Evolutionary conservation across 169 alveolate species (phyloP).

Genomic region (Cryptosporidium viatorum): DNA sequence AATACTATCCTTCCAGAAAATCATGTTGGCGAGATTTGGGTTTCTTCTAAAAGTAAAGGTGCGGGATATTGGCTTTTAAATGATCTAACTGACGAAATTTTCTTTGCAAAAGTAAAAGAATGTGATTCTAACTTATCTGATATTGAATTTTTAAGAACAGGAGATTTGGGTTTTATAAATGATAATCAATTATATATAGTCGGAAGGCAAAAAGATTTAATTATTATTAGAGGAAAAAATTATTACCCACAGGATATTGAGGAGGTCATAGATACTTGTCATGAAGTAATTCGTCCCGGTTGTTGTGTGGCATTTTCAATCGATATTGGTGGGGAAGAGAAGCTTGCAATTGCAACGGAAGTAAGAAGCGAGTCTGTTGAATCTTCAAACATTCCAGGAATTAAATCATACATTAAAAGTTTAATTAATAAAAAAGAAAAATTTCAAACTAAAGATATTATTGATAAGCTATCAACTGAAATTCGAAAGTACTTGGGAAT

Average conservation of each 20-base stretch:
- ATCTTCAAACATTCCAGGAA: background rate
- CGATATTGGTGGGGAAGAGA: conserved; percentile 65
- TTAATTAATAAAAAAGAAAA: conserved; percentile 22
- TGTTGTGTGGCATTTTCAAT: conserved; percentile 78
- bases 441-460: background rate
- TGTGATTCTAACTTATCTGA: background rate
- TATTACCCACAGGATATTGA: conserved; percentile 81
- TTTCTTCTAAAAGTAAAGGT: conserved; percentile 76
- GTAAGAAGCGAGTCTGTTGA: conserved; percentile 44
- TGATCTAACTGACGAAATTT: conserved; percentile 75
- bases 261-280: conserved; percentile 69
- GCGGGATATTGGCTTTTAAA: conserved; percentile 72
- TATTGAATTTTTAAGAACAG: conserved; percentile 75
- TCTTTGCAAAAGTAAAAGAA: conserved; percentile 28
- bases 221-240: conserved; percentile 78
- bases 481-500: conserved; percentile 31
- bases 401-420: conserved; percentile 10
- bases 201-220: conserved; percentile 79
- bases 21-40: conserved; percentile 79
- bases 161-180: conserved; percentile 78
- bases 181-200: conserved; percentile 75
- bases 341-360: conserved; percentile 78
- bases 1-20: conserved; percentile 73
- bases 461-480: background rate
- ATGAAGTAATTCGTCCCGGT: conserved; percentile 75